phyloP scores from a whole-genome alignment of 306 rosid species.

The Ormosia semicastrata region DNA sequence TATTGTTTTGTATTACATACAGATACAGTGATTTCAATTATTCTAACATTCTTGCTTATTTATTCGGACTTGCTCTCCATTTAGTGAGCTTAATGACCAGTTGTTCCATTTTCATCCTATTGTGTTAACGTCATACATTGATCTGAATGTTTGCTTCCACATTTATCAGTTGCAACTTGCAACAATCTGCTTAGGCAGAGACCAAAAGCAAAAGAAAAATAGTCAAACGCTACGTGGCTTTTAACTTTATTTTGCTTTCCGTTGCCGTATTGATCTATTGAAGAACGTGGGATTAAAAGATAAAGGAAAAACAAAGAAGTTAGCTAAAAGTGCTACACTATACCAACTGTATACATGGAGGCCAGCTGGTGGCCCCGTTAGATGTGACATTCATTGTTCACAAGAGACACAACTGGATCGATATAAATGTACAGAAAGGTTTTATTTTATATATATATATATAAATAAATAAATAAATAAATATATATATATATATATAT shows the following conservation, averaged over 20 bases:
- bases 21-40: background rate
- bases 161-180: background rate
- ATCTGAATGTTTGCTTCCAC: background rate
- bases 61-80: background rate
- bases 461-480: too few species aligned
- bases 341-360: background rate
- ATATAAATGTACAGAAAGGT: background rate
- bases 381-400: background rate
- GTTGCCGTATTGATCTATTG: background rate
- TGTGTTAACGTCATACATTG: background rate
- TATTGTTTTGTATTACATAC: background rate
- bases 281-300: background rate
- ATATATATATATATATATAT: too few species aligned
- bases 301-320: background rate
- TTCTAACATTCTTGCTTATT: background rate
- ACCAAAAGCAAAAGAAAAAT: background rate
- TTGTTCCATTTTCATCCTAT: background rate
- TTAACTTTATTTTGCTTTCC: background rate
- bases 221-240: background rate
- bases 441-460: background rate
- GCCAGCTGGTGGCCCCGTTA: conserved; percentile 3
- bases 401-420: background rate
- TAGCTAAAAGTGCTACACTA: background rate
- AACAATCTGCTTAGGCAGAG: background rate
- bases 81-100: background rate